Percentiles rank a stretch among this genome's conserved stretches.
These are phyloP conservation scores for Hypomyces perniciosus DNA, from an alignment of 2,329 filamentous ascomycete species.

Conservation along the genomic window DNA sequence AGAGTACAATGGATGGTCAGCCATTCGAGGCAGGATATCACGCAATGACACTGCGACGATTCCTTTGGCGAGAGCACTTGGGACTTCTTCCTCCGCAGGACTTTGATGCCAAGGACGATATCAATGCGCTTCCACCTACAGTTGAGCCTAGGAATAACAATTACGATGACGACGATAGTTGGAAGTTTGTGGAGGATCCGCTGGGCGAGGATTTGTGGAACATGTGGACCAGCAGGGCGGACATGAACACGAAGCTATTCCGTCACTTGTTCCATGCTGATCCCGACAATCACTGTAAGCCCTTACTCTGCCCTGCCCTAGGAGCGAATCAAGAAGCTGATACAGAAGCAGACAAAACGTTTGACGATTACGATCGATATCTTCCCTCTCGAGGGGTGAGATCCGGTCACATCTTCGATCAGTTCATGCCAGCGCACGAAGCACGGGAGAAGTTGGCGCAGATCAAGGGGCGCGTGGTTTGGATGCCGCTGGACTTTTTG, in stretches of 20 bases:
- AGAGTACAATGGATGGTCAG: constrained; percentile 71
- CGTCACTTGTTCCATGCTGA: constrained; percentile 80
- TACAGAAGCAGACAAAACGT: constrained; percentile 62
- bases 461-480: constrained; percentile 84
- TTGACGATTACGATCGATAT: constrained; percentile 83
- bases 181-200: constrained; percentile 64
- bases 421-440: constrained; percentile 65
- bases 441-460: constrained; percentile 69
- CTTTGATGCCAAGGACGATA: constrained; percentile 59
- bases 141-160: constrained; percentile 61
- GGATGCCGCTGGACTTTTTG: constrained; percentile 90
- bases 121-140: constrained; percentile 67
- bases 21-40: constrained; percentile 74
- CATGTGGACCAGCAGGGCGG: constrained; percentile 63
- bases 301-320: background rate
- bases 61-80: constrained; percentile 86
- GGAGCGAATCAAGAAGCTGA: background rate
- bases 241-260: constrained; percentile 67
- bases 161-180: constrained; percentile 53
- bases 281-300: constrained; percentile 73
- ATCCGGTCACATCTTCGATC: constrained; percentile 81
- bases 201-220: constrained; percentile 60
- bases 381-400: constrained; percentile 64
- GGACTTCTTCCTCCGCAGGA: constrained; percentile 72
- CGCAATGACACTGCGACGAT: constrained; percentile 71